Evolutionary conservation across 2,329 filamentous ascomycete genomes (phyloP), one percentile per base, ranked within the genome.

Genomic region (Diaporthe helianthi): DNA sequence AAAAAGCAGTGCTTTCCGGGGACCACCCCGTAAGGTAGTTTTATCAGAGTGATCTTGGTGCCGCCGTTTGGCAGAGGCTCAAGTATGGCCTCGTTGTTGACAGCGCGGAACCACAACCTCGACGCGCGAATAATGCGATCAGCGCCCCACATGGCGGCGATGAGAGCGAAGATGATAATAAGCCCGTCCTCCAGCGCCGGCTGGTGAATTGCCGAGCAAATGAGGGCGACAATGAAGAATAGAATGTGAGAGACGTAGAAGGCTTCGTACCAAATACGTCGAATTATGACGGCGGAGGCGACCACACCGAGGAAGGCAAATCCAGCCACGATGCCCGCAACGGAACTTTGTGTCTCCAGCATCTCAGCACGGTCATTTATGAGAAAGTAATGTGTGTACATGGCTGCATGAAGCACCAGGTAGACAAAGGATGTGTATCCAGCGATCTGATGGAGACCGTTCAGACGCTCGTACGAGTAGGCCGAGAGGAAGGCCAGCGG

Each of bases 1-100:
- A 91, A 77, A 74, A 89, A 90, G 73, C 86, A 87, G 74, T 92
- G 89, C 71, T 86, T 86, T 1, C 88, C 89, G 0, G 88, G 83
- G 2, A 79, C 76, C 1, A 84, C 83, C 2, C 79, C 77, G 0
- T 81, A 70, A 1, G 84, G 83, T 3, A 83, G 81, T 75, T 86
- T 86, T 61, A 81, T 78, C 38, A 90, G 78, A 0, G 83, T 80
- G n/a, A 89, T 82, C 46, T 86, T 84, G 22, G 86, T 88, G 60
- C 83, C 86, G 4, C 85, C 84, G 66, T 85, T 78, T 8, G 85
- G 79, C 4, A 90, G 81, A 6, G 87, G 84, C 29, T 83, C 81
- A n/a, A 90, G 75, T 0, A 79, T 85, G 2, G 83, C 87, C 17
- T 79, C 76, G 74, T 88, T 88, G 76, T 85, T 85, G 73, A 79